Base-by-base conservation (phyloP, 768 basidiomycete species). In the Vishniacozyma victoriae region DNA sequence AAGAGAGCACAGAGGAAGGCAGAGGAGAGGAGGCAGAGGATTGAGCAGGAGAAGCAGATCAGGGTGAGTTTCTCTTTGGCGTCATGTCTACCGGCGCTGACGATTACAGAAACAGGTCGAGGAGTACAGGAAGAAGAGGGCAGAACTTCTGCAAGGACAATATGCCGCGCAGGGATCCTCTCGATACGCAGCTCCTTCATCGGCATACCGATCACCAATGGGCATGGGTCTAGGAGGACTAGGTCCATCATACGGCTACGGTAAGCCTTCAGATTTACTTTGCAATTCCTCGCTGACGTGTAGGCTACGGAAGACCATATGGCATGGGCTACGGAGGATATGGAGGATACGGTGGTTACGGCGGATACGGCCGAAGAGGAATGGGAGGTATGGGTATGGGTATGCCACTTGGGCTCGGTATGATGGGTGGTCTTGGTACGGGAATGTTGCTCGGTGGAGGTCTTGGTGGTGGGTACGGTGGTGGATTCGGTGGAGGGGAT, bases 161-260 rank as follows among this genome's bases (percentile, higher is more conserved):
- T 44, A 51, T 35, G 64, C 64, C 43, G 58, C 57, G 0, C 46
- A 50, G 3, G 54, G 64, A 42, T 62, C 62, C 1, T 68, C 57
- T 33, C 35, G 20, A 16, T 67, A 67, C 41, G 18, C 59, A 7
- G 62, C 65, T 0, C 65, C 65, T 5, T 5, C 19, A 15, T 36
- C 48, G 6, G 48, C 33, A 12, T 20, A 59, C 1, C 63, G 51
- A 45, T 48, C 52, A 16, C 46, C 62, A 24, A 18, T 41, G 6
- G 64, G 58, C 3, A 33, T 33, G 29, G n/a, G n/a, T n/a, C n/a
- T n/a, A n/a, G 54, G 56, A 4, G 16, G 52, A 20, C 56, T 54
- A 24, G 40, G 41, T 16, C 45, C 33, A 18, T 59, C 62, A 0
- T 67, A 60, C 46, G 65, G 62, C 33, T 67, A 64, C 31, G 64